These are phyloP conservation scores for Haplographium delicatum DNA, from an alignment of 495 filamentous ascomycete species.

Conservation along the genomic window DNA sequence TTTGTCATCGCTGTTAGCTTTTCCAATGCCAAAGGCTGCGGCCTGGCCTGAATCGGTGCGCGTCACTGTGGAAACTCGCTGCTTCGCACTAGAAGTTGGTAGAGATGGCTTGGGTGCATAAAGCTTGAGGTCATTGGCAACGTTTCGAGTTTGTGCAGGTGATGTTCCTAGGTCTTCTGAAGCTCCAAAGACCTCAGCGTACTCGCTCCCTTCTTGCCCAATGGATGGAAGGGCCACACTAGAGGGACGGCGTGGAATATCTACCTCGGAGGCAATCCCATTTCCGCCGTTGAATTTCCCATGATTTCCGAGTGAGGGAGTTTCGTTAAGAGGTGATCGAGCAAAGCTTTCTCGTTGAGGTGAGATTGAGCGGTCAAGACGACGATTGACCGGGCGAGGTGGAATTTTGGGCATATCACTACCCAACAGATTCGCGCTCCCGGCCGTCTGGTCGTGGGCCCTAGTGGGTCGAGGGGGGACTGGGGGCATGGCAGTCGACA, in stretches of 20 bases:
- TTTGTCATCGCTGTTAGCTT: slow-evolving; percentile 57
- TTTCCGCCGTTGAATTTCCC: slow-evolving; percentile 38
- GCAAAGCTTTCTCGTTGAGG: slow-evolving; percentile 74
- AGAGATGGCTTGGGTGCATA: slow-evolving; percentile 88
- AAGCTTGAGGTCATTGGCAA: slow-evolving; percentile 76
- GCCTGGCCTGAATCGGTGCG: slow-evolving; percentile 83
- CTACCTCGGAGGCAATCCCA: slow-evolving; percentile 39
- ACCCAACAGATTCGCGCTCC: slow-evolving; percentile 12
- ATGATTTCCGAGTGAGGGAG: slow-evolving; percentile 22
- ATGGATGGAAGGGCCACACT: slow-evolving; percentile 75
- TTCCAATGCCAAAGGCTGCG: slow-evolving; percentile 74
- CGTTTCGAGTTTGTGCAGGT: slow-evolving; percentile 67
- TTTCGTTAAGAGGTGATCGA: slow-evolving; percentile 79
- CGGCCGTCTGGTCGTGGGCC: slow-evolving; percentile 34
- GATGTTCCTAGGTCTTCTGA: slow-evolving; percentile 40
- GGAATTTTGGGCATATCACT: slow-evolving; percentile 52
- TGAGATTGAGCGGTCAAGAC: slow-evolving; percentile 69
- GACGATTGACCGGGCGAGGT: slow-evolving; percentile 62
- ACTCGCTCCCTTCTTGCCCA: slow-evolving; percentile 87
- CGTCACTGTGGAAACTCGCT: slow-evolving; percentile 73
- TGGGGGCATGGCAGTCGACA: slow-evolving; percentile 46
- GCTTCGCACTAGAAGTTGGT: slow-evolving; percentile 70
- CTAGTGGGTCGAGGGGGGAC: slow-evolving; percentile 62
- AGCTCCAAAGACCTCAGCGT: slow-evolving; percentile 52
- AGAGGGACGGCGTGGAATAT: slow-evolving; percentile 57